Evolutionary conservation across 1,284 basidiomycete genomes (phyloP).

Genomic region (Tylopilus sp.): DNA sequence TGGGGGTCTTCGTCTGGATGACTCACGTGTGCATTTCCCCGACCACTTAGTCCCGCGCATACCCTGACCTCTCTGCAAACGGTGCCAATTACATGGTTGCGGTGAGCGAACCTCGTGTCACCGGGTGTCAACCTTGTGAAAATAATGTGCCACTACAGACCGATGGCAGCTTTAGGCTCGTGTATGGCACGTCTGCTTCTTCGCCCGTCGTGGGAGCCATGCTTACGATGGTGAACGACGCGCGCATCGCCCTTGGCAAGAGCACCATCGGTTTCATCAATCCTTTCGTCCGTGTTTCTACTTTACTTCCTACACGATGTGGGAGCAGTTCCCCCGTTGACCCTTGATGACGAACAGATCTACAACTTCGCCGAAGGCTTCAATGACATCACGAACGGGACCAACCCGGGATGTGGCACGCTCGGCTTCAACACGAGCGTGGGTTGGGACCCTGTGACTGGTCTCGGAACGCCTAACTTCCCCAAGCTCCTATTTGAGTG

Average conservation of each 20-base stretch:
- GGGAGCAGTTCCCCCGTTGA: neutral
- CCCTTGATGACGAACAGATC: constrained; percentile 17
- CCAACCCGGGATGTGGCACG: constrained; percentile 42
- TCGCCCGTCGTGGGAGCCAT: constrained; percentile 45
- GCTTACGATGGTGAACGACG: constrained; percentile 49
- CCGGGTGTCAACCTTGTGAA: neutral
- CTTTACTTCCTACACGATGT: too few species aligned
- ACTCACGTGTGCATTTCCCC: neutral
- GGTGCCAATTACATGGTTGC: constrained; percentile 44
- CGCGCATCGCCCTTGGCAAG: constrained; percentile 38
- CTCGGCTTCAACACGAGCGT: constrained; percentile 34
- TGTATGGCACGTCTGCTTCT: constrained; percentile 40
- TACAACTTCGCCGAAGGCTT: constrained; percentile 30
- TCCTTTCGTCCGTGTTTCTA: constrained; percentile 25
- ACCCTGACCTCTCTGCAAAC: constrained; percentile 41
- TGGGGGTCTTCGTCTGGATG: neutral
- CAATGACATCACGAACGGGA: constrained; percentile 46
- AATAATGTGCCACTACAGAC: constrained; percentile 15
- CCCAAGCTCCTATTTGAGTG: constrained; percentile 20
- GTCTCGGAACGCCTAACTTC: constrained; percentile 36
- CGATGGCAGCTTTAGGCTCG: constrained; percentile 35
- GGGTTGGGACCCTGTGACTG: constrained; percentile 44
- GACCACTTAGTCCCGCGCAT: constrained; percentile 36
- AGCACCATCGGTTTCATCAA: constrained; percentile 41
- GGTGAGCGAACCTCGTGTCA: constrained; percentile 13